These are phyloP conservation scores for Clathrospora elynae DNA, from an alignment of 2,329 filamentous ascomycete genomes.

Conservation along the genomic window DNA sequence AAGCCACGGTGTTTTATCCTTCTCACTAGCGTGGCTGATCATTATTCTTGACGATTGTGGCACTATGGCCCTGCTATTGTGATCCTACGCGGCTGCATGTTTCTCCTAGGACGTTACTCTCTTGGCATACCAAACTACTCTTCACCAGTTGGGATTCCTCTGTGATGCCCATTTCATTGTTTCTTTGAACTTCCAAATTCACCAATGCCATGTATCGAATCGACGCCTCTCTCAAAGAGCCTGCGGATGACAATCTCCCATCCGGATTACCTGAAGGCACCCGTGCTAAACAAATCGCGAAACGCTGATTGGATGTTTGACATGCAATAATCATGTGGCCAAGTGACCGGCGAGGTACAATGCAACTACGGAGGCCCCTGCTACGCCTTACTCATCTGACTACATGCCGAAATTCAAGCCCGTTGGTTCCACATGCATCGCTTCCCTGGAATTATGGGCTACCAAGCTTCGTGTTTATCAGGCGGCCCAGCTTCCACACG, in stretches of 20 bases:
- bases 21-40: conserved; percentile 18
- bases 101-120: too few species aligned
- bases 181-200: too few species aligned
- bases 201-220: not conserved
- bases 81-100: conserved; percentile 4
- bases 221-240: not conserved
- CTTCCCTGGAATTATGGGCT: conserved; percentile 14
- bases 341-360: conserved; percentile 11
- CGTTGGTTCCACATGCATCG: conserved; percentile 24
- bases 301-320: conserved; percentile 18
- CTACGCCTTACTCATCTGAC: conserved; percentile 24
- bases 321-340: conserved; percentile 11
- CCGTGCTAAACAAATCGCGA: conserved; percentile 1
- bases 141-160: too few species aligned
- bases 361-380: conserved; percentile 21
- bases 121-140: too few species aligned
- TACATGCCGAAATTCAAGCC: conserved; percentile 23
- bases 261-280: not conserved
- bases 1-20: conserved; percentile 7
- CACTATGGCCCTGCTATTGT: conserved; percentile 7
- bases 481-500: conserved; percentile 10
- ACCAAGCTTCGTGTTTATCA: conserved; percentile 26
- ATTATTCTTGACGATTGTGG: conserved; percentile 4
- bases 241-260: not conserved
- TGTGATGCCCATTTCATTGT: too few species aligned